Evolutionary conservation across 192 early-diverging fungal genomes (phyloP), one percentile per base, ranked within the genome.

Genomic region (Coemansia sp.): DNA sequence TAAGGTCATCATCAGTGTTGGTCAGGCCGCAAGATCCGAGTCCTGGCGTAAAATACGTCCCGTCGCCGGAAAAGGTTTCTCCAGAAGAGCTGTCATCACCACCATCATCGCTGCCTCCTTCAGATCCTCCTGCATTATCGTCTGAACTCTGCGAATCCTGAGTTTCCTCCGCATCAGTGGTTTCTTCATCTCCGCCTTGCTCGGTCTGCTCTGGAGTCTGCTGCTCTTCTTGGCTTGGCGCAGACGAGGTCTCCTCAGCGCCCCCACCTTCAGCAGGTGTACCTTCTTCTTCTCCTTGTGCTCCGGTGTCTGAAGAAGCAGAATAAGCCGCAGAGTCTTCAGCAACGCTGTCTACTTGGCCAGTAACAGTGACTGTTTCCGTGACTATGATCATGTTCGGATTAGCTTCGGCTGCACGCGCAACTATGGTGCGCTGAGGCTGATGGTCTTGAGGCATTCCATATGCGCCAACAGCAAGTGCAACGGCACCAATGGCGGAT

Each of bases 41-140:
- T 4, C 88, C 88, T 33, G 81, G 65, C 43, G 74, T 76, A 35
- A 78, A 90, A 39, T 69, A 90, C 0, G 88, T 90, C 14, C 86
- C 88, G 33, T 90, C 85, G 12, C 88, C 88, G 9, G 65, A 48
- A 68, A 74, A 88, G 14, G 67, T 64, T 28, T 70, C 74, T 20
- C 72, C 74, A 1, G 69, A 62, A 6, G 67, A 61, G 1, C 51
- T 18, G 3, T 58, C 73, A 15, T 37, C 33, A 15, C 57, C 68
- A 39, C 65, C 33, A 43, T 58, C 33, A 43, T 58, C 48, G 6
- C 17, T 20, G 15, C 17, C 41, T 9, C 45, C 39, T 33, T n/a
- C 39, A 5, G 61, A 22, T 18, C 39, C 61, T 2, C 36, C 39
- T 20, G 39, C 39, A 2, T 36, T 48, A 7, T 4, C 7, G 9